Base-by-base conservation (phyloP, 2,329 filamentous ascomycete species). In the Claviceps sorghi region DNA sequence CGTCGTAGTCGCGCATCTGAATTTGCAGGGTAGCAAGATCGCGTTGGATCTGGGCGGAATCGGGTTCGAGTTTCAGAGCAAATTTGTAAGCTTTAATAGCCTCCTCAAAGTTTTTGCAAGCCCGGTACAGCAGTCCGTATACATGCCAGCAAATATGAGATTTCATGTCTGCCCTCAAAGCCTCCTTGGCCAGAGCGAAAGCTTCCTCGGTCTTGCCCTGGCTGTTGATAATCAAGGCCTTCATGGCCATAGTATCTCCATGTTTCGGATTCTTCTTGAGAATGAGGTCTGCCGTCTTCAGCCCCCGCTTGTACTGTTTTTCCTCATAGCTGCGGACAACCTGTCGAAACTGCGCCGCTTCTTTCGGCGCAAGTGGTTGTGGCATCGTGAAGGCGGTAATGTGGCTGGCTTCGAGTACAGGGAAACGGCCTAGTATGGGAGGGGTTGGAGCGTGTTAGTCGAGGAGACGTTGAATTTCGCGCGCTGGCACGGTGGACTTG, bases 121-220 rank as follows among this genome's bases (percentile, higher is more conserved):
- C 84, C 50, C 91, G 84, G 71, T 95, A 97, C 49, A 98, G 78
- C 59, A 98, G 72, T 34, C 94, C 93, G 67, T 97, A 98, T 55
- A 98, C 93, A 69, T 98, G 94, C 93, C 93, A 98, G 76, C 90
- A 97, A 62, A 98, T 90, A 70, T 97, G 91, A 62, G 90, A 96
- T 74, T 94, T 96, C 90, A 98, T 97, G 67, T 97, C 90, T 62
- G 90, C 88, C 59, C 85, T 89, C 61, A 98, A 76, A 36, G 94
- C 93, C 58, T 89, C 80, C 72, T 96, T 98, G 63, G 87, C 91
- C 54, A 98, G 77, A 46, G 83, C 80, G 67, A 98, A 98, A 0
- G 94, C 94, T 71, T 98, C 93, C 53, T 95, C 88, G 32, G 84
- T 83, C 71, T 95, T 91, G 60, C 89, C 88, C 69, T 91, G 85